These are phyloP conservation scores for Rosa multiflora DNA, from an alignment of 306 rosid genomes.

Conservation along the genomic window DNA sequence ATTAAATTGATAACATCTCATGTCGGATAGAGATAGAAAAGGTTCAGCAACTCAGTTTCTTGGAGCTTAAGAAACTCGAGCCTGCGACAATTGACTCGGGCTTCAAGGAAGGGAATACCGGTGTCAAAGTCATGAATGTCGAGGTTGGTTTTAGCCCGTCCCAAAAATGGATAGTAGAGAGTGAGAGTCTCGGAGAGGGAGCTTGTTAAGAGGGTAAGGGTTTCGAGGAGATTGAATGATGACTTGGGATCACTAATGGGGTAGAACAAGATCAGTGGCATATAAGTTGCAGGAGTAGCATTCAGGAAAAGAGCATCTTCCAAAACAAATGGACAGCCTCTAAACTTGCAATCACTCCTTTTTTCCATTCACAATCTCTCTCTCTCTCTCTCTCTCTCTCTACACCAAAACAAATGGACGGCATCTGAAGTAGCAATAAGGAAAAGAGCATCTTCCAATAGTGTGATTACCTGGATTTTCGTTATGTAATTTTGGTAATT, in stretches of 20 bases:
- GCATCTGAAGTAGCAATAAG: too few species aligned
- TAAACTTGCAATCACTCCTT: too few species aligned
- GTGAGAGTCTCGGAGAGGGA: conserved; percentile 47
- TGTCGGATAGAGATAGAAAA: too few species aligned
- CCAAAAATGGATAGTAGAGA: conserved; percentile 54
- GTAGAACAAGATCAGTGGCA: neutral
- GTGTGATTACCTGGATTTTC: too few species aligned
- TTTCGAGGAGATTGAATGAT: conserved; percentile 1
- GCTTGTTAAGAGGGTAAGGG: conserved; percentile 30
- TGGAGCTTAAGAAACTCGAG: conserved; percentile 42
- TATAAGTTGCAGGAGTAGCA: conserved; percentile 24
- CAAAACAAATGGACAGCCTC: too few species aligned
- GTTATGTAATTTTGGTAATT: too few species aligned
- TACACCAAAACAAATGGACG: too few species aligned
- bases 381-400: too few species aligned
- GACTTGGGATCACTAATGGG: neutral
- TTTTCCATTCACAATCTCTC: too few species aligned
- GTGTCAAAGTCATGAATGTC: conserved; percentile 44
- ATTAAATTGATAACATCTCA: too few species aligned
- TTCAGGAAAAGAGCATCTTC: too few species aligned
- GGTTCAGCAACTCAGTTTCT: conserved; percentile 27
- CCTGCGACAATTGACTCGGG: conserved; percentile 22
- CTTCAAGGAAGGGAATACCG: conserved; percentile 45
- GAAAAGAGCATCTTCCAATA: too few species aligned
- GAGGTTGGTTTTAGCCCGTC: conserved; percentile 31